Base-by-base conservation (phyloP, 176 grass and related monocot species). In the Thalia dealbata region DNA sequence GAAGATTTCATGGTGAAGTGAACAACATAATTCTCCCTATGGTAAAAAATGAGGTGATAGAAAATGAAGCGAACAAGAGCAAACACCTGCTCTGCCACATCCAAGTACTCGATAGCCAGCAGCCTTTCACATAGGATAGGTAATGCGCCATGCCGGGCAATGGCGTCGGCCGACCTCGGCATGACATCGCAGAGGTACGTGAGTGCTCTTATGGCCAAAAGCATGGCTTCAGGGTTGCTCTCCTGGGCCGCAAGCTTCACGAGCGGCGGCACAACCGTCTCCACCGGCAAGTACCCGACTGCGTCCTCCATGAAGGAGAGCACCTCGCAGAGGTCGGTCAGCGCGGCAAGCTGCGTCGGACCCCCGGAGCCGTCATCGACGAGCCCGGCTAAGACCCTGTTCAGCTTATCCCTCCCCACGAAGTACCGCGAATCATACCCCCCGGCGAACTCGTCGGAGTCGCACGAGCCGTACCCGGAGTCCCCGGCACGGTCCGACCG, bases 101-200 rank as follows among this genome's bases (percentile, higher is more conserved):
- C 95, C 26, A 97, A 68, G 75, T 97, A 97, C 71, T 91, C 90
- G 66, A 97, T 93, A 0, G 79, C 66, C 65, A 88, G 81, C 46
- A 97, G 82, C 8, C 73, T 74, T 23, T 78, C 86, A 61, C 95
- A 93, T 61, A 97, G 88, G 48, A 93, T 72, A 23, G 95, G 95
- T 43, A 97, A 66, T 15, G 88, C 79, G 63, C 90, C 95, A 26
- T 97, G 90, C 43, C 83, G 79, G 35, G 88, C 87, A 12, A 97
- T 71, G 38, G 85, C 80, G n/a, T 92, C 90, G 1, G 85, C 70
- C 16, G 87, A 80, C 66, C 90, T 84, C 11, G 95, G 95, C 85
- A 97, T 93, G 66, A 85, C 78, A 51, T 97, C 95, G 29, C 95
- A 97, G 70, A 97, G 80, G 83, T 97, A 97, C 12, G 90, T 93